A percentile compares a stretch with the other conserved stretches of the same genome.
These are phyloP conservation scores for Auricularia heimuer DNA, from an alignment of 768 basidiomycete species.

Conservation along the genomic window DNA sequence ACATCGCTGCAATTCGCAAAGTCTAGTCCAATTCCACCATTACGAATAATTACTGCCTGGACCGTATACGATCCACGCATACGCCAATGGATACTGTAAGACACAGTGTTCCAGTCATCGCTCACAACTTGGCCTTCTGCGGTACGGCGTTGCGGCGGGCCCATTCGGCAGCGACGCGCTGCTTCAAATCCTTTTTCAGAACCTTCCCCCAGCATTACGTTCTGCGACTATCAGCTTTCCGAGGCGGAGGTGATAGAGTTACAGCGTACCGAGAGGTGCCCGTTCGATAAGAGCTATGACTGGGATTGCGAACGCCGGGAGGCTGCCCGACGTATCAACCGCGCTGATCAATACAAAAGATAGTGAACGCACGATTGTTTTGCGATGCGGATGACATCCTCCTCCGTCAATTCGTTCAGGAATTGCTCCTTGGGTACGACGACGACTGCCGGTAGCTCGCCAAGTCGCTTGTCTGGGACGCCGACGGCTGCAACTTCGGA, in stretches of 20 bases:
- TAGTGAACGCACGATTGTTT: constrained; percentile 9
- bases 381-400: constrained; percentile 33
- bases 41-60: too few species aligned
- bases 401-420: constrained; percentile 36
- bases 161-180: too few species aligned
- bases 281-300: constrained; percentile 45
- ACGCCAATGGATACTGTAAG: too few species aligned
- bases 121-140: too few species aligned
- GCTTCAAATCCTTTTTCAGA: constrained; percentile 26
- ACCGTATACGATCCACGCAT: too few species aligned
- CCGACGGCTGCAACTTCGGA: constrained; percentile 50
- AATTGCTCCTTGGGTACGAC: constrained; percentile 39
- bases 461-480: constrained; percentile 47
- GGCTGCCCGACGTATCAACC: constrained; percentile 19
- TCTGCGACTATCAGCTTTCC: not conserved
- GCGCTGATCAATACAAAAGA: too few species aligned
- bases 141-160: too few species aligned
- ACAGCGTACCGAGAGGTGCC: constrained; percentile 37
- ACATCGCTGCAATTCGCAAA: too few species aligned
- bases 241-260: too few species aligned
- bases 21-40: too few species aligned
- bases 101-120: too few species aligned
- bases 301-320: constrained; percentile 48
- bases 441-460: constrained; percentile 48
- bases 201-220: constrained; percentile 52